Base-by-base conservation (phyloP, 176 grass and related monocot genomes). In the Eleusine indica region DNA sequence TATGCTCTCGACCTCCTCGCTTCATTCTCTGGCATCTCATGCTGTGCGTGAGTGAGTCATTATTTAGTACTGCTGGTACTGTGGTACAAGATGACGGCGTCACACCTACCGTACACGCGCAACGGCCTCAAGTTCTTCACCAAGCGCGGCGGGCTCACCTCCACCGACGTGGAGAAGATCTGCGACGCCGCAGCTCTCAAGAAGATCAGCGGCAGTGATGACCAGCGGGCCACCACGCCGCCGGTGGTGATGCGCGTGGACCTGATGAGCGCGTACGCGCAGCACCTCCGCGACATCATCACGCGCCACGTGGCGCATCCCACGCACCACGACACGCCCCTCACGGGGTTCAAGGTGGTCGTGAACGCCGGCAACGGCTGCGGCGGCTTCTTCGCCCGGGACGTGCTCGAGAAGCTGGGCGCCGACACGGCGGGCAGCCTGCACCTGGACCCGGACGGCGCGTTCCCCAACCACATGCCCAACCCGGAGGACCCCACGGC, bases 121-220 rank as follows among this genome's bases (percentile, higher is more conserved):
- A 97, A 97, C 66, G 94, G 94, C 22, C 86, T 97, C 71, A 97
- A 97, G 83, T 97, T 97, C 87, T 97, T 97, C 83, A 97, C 90
- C 51, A 90, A 83, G 68, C 81, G 67, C 70, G 94, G 91, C 1
- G 91, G 94, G 46, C 38, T 94, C 18, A 75, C 42, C 29, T 91
- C 94, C 9, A 74, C 42, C 41, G 80, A 97, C 5, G 86, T 97
- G 49, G 80, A 90, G 67, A 81, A 64, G 12, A 90, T 97, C 65
- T 97, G 94, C 48, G 89, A 94, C 32, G 66, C 82, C 41, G 94
- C 91, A 1, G 94, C 87, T 10, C 9, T 25, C 3, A 97, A 94
- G 76, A 97, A 62, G 56, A 18, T 19, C 17, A 19, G 18, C 44
- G 85, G 83, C 5, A 15, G 88, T 11, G 84, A 60, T 38, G 28